Conservation (phyloP, 768 basidiomycete species). For the Polyporus arcularius region DNA sequence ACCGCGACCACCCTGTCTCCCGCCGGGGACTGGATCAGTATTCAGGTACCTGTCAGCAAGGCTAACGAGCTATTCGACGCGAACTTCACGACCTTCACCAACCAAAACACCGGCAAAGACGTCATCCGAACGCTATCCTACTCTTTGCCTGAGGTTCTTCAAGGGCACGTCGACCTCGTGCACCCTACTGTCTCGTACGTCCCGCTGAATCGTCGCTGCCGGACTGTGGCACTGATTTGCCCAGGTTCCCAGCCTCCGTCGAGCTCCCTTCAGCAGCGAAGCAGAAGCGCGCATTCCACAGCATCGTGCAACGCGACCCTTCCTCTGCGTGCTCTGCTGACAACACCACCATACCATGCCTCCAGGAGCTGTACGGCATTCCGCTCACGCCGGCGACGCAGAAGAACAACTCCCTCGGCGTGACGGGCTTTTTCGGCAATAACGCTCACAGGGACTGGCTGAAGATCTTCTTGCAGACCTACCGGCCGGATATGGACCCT, state of each 20-base stretch:
- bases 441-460: slow-evolving; percentile 18
- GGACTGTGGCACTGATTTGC: background rate
- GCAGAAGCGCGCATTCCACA: background rate
- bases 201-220: background rate
- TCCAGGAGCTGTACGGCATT: slow-evolving; percentile 29
- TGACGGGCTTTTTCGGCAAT: slow-evolving; percentile 31
- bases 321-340: slow-evolving; percentile 18
- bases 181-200: slow-evolving; percentile 29
- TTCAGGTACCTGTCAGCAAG: slow-evolving; percentile 22
- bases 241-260: background rate
- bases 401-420: slow-evolving; percentile 23
- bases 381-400: slow-evolving; percentile 9
- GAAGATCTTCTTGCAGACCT: slow-evolving; percentile 26
- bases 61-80: slow-evolving; percentile 25
- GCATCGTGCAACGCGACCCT: background rate
- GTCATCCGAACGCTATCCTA: slow-evolving; percentile 28
- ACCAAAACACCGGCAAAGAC: slow-evolving; percentile 19
- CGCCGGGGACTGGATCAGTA: slow-evolving; percentile 27
- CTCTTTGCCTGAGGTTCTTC: slow-evolving; percentile 24
- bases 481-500: slow-evolving; percentile 27
- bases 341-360: slow-evolving; percentile 26
- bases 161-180: slow-evolving; percentile 24
- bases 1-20: slow-evolving; percentile 19
- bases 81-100: slow-evolving; percentile 23
- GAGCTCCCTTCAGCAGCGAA: background rate